Evolutionary conservation across 2,329 filamentous ascomycete genomes (phyloP).

Genomic region (Colletotrichum sp.): DNA sequence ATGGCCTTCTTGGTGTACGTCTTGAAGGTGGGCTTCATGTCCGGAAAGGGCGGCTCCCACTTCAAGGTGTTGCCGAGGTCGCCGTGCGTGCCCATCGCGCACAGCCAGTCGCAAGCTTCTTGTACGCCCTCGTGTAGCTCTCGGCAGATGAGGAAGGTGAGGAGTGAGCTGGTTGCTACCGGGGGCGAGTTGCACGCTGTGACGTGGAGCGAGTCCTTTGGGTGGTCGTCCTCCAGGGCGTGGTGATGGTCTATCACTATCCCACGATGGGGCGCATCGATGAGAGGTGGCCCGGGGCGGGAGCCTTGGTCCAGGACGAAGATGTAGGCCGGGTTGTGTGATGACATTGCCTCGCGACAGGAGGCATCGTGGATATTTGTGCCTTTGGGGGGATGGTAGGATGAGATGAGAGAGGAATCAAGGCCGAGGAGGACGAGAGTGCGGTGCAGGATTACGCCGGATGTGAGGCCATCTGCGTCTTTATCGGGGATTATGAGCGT

Average conservation of each 20-base stretch:
- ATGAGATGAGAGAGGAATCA: slow-evolving; percentile 52
- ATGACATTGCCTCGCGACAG: slow-evolving; percentile 59
- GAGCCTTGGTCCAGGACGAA: slow-evolving; percentile 45
- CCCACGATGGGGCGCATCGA: slow-evolving; percentile 52
- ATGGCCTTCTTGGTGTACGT: slow-evolving; percentile 64
- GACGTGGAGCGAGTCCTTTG: slow-evolving; percentile 56
- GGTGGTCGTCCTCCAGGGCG: slow-evolving; percentile 59
- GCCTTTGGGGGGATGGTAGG: slow-evolving; percentile 66
- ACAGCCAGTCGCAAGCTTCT: slow-evolving; percentile 62
- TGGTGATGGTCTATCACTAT: slow-evolving; percentile 72
- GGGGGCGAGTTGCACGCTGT: slow-evolving; percentile 69
- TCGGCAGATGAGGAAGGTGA: slow-evolving; percentile 68
- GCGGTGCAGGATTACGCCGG: slow-evolving; percentile 66
- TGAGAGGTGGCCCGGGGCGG: slow-evolving; percentile 49
- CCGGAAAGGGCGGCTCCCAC: slow-evolving; percentile 70
- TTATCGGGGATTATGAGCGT: slow-evolving; percentile 72
- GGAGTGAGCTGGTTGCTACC: slow-evolving; percentile 66
- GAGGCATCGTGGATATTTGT: slow-evolving; percentile 59
- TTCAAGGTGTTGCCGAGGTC: slow-evolving; percentile 69
- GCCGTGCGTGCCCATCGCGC: slow-evolving; percentile 68
- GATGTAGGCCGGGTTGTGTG: slow-evolving; percentile 38
- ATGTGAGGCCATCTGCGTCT: slow-evolving; percentile 70
- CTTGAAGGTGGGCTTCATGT: slow-evolving; percentile 67
- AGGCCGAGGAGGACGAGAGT: slow-evolving; percentile 66
- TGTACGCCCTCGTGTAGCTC: slow-evolving; percentile 56